Conservation (phyloP, 106 monocot species). For the Vanilla planifolia region DNA sequence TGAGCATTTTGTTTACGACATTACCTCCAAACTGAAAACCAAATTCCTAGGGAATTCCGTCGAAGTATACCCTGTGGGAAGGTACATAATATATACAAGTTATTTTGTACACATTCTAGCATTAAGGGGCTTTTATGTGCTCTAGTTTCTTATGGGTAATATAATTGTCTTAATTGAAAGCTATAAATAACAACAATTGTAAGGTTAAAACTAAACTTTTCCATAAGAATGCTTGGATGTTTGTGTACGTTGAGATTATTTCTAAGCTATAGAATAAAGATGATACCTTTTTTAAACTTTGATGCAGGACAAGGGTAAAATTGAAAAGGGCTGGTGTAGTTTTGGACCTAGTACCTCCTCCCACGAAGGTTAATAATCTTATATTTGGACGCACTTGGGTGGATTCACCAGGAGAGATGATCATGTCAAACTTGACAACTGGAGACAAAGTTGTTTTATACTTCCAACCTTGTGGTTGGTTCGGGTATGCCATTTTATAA, state of each 20-base stretch:
- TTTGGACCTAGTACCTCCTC: slow-evolving; percentile 92
- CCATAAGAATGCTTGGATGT: not conserved
- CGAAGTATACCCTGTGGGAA: slow-evolving; percentile 89
- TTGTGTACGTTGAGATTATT: not conserved
- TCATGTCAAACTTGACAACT: slow-evolving; percentile 94
- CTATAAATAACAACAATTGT: not conserved
- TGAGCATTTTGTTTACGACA: slow-evolving; percentile 94
- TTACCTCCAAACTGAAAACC: slow-evolving; percentile 92
- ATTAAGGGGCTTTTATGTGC: too few species aligned
- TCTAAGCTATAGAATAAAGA: not conserved
- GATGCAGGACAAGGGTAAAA: slow-evolving; percentile 76
- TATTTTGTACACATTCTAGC: too few species aligned
- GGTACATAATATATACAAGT: slow-evolving; percentile 35
- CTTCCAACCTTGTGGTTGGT: slow-evolving; percentile 99
- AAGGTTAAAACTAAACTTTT: not conserved
- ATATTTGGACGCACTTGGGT: slow-evolving; percentile 97
- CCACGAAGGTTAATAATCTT: slow-evolving; percentile 89
- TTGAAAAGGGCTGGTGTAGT: slow-evolving; percentile 78
- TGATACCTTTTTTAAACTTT: slow-evolving; percentile 4
- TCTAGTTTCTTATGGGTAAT: slow-evolving; percentile 1
- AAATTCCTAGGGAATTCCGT: slow-evolving; percentile 92
- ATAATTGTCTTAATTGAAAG: not conserved
- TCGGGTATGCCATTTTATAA: slow-evolving; percentile 61
- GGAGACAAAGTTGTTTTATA: slow-evolving; percentile 95
- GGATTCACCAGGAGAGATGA: slow-evolving; percentile 93